Evolutionary conservation across 2,329 filamentous ascomycete genomes (phyloP).

Genomic region (Aspergillus costaricaensis): DNA sequence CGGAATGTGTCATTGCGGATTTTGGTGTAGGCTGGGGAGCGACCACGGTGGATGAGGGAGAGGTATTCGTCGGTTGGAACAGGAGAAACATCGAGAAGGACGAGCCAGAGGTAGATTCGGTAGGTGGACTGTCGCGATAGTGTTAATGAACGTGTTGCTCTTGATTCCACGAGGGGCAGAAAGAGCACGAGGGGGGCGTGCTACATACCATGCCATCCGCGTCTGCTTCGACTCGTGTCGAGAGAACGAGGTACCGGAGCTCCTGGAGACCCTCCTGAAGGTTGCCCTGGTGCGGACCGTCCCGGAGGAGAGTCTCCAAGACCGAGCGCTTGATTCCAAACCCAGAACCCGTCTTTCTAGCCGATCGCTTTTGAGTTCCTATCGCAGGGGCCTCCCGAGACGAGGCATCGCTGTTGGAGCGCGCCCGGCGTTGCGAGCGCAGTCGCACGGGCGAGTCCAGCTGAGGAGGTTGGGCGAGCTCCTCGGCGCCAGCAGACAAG

Average conservation of each 20-base stretch:
- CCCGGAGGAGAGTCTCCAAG: conserved; percentile 75
- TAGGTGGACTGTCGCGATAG: conserved; percentile 69
- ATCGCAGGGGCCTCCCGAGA: conserved; percentile 36
- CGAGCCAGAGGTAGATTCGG: conserved; percentile 94
- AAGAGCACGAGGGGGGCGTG: neutral
- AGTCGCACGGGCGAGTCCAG: conserved; percentile 31
- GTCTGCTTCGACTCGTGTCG: conserved; percentile 53
- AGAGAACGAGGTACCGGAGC: conserved; percentile 52
- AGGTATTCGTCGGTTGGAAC: conserved; percentile 87
- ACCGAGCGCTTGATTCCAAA: conserved; percentile 50
- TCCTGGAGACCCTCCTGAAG: conserved; percentile 47
- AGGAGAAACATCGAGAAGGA: conserved; percentile 84
- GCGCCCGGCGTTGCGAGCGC: conserved; percentile 52
- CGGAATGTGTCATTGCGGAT: conserved; percentile 98
- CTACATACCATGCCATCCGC: conserved; percentile 54
- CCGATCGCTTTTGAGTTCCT: conserved; percentile 35
- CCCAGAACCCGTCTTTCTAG: conserved; percentile 49
- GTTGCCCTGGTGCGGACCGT: conserved; percentile 74
- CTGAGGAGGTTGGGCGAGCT: conserved; percentile 30
- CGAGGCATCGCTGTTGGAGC: conserved; percentile 73
- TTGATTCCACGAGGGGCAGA: no score
- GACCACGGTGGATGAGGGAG: conserved; percentile 83
- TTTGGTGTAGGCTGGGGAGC: conserved; percentile 92
- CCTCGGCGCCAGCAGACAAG: conserved; percentile 25
- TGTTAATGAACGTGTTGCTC: conserved; percentile 11